Evolutionary conservation across 2,329 filamentous ascomycete genomes (phyloP).

Genomic region (Lizonia empirigonia): DNA sequence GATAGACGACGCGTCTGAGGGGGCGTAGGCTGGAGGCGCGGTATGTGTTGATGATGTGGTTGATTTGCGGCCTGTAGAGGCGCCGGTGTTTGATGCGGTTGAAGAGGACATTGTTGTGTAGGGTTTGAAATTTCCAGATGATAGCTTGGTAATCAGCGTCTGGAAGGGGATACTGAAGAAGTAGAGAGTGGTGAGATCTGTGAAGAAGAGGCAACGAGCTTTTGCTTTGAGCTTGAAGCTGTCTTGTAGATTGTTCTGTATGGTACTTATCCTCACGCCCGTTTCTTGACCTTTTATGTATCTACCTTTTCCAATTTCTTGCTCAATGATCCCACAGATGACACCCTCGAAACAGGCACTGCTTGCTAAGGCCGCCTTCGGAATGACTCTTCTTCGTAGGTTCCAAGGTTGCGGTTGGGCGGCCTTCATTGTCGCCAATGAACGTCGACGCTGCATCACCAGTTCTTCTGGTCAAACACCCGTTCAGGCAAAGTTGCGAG

Average conservation of each 20-base stretch:
- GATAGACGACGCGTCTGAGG: slow-evolving; percentile 15
- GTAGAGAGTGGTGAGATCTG: neutral
- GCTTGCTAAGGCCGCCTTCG: slow-evolving; percentile 6
- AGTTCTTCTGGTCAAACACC: neutral
- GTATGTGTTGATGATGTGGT: slow-evolving; percentile 5
- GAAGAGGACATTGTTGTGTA: slow-evolving; percentile 5
- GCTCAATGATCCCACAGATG: neutral
- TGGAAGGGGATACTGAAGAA: too few relatives aligned
- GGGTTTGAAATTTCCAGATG: too few relatives aligned
- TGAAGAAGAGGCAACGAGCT: neutral
- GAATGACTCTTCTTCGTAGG: slow-evolving; percentile 8
- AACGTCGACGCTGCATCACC: neutral
- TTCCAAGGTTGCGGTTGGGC: neutral
- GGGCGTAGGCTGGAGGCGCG: slow-evolving; percentile 18
- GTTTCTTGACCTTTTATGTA: neutral
- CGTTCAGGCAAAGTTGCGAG: neutral
- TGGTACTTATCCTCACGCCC: neutral
- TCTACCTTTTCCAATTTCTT: neutral
- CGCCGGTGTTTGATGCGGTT: neutral
- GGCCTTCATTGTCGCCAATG: slow-evolving; percentile 2
- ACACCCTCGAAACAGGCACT: neutral
- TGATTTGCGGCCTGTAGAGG: neutral
- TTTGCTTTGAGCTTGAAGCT: neutral
- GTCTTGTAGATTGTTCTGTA: neutral
- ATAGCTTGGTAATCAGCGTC: too few relatives aligned